Base-by-base conservation (phyloP, 164 flowering plant genomes). In the Aristolochia fimbriata region DNA sequence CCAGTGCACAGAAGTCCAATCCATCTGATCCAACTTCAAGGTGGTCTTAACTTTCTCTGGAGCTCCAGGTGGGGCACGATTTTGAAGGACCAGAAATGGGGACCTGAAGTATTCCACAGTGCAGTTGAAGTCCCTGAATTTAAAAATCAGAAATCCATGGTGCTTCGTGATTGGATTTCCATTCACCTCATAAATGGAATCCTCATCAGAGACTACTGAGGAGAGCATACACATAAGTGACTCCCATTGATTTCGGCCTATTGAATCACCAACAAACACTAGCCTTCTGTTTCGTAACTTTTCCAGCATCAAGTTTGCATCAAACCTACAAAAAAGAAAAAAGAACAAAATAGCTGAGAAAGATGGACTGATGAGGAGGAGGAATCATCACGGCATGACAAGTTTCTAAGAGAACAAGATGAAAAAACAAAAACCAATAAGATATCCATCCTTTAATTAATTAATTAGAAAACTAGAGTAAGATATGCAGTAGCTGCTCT, bases 171-270 rank as follows among this genome's bases (percentile, higher is more conserved):
- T 91, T 17, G 99, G 99, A 55, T 74, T 91, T 23, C 95, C 96
- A 67, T 91, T 85, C 60, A 85, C 91, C 80, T 94, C 97, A 62
- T 85, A 94, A 62, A 94, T 82, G 6, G 88, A 79, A 25, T 68
- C 65, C 73, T 85, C 82, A 61, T 85, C 61, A 8, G 77, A 57
- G 56, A 85, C 66, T 27, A 70, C 96, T 53, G 93, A 83, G 41
- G 99, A 81, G 11, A 94, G 95, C 97, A 94, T 81, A 73, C 99
- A 94, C 7, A 94, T 82, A 21, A 91, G 80, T 15, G 99, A 94
- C 65, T 94, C 99, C 99, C 97, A 94, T 64, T 94, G 99, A 72
- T 94, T 94, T 79, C 99, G 79, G 58, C 99, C 99, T 51, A 94
- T 91, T 13, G 99, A 94, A 70, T 94, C 99, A 6, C 99, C 99